phyloP scores from a whole-genome alignment of 805 yeast genomes.

The Pichia cephalocereana region DNA sequence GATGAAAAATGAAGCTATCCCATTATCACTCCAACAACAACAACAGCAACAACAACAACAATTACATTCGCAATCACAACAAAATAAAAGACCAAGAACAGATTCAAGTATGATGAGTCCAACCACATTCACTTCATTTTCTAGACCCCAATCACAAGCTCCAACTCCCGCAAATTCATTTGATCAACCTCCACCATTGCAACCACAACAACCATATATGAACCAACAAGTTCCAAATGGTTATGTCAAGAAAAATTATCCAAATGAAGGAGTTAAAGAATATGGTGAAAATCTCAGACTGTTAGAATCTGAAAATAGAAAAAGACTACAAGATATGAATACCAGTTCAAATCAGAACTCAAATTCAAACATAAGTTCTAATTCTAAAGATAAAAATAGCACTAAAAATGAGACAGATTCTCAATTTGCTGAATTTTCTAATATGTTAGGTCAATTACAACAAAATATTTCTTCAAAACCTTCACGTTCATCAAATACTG shows the following conservation, averaged over 20 bases:
- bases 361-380: background rate
- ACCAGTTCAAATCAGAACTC: background rate
- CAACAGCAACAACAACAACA: background rate
- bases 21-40: background rate
- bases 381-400: background rate
- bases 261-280: constrained; percentile 40
- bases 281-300: constrained; percentile 73
- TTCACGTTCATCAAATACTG: constrained; percentile 11
- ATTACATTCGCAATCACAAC: background rate
- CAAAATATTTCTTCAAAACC: constrained; percentile 1
- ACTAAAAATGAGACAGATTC: constrained; percentile 5
- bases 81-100: constrained; percentile 1
- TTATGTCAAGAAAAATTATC: background rate
- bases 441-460: constrained; percentile 12
- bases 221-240: constrained; percentile 12
- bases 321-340: constrained; percentile 31
- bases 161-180: background rate
- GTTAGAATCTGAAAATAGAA: constrained; percentile 68
- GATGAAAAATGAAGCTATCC: background rate
- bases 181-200: constrained; percentile 10
- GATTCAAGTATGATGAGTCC: constrained; percentile 2
- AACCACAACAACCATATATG: constrained; percentile 1
- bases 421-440: constrained; percentile 13
- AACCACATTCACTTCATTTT: constrained; percentile 1
- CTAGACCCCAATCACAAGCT: constrained; percentile 3